phyloP scores from a whole-genome alignment of 2,329 filamentous ascomycete genomes.

The Capronia americana region DNA sequence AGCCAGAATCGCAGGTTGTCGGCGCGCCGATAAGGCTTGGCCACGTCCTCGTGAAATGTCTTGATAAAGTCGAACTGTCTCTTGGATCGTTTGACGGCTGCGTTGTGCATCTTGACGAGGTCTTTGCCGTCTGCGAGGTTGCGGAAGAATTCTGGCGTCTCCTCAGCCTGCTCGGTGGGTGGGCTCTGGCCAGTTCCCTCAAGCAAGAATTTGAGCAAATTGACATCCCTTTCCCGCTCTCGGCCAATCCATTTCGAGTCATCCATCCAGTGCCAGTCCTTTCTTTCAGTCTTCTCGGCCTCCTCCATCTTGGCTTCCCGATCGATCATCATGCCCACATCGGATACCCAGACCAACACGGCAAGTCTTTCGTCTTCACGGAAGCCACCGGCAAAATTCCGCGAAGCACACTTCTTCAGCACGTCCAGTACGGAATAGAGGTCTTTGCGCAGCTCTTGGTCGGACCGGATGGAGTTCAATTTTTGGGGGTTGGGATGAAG shows the following conservation, averaged over 20 bases:
- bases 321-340: slow-evolving; percentile 76
- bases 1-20: slow-evolving; percentile 96
- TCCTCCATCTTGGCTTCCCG: slow-evolving; percentile 79
- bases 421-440: slow-evolving; percentile 87
- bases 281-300: slow-evolving; percentile 72
- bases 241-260: slow-evolving; percentile 68
- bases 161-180: slow-evolving; percentile 28
- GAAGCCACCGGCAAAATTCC: slow-evolving; percentile 84
- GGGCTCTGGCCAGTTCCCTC: slow-evolving; percentile 28
- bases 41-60: slow-evolving; percentile 86
- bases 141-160: slow-evolving; percentile 64
- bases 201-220: slow-evolving; percentile 77
- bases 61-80: slow-evolving; percentile 89
- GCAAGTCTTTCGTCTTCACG: slow-evolving; percentile 76
- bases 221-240: slow-evolving; percentile 78
- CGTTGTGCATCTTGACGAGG: slow-evolving; percentile 88
- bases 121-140: slow-evolving; percentile 78
- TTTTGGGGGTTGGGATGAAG: slow-evolving; percentile 86
- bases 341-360: slow-evolving; percentile 79
- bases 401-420: slow-evolving; percentile 85
- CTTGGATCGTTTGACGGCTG: slow-evolving; percentile 80
- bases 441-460: slow-evolving; percentile 83
- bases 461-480: slow-evolving; percentile 83
- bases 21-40: slow-evolving; percentile 89
- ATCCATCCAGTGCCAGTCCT: slow-evolving; percentile 79